These are phyloP conservation scores for Xerocomellus amylosporus DNA, from an alignment of 768 basidiomycete genomes.

Conservation along the genomic window DNA sequence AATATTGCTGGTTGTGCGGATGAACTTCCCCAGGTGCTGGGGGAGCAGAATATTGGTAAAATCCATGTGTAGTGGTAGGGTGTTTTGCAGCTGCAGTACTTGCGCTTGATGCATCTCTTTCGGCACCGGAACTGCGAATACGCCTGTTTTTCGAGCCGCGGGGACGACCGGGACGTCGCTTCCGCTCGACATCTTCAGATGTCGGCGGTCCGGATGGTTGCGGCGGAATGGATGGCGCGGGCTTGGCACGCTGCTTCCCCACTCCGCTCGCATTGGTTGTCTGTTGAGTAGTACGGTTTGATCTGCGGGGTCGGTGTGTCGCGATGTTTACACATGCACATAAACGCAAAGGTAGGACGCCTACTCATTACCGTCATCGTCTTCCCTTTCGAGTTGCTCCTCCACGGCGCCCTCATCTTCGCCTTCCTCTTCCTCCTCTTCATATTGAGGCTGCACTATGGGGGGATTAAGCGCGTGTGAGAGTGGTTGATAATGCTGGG, in stretches of 20 bases:
- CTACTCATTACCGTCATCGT: constrained; percentile 40
- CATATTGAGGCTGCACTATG: constrained; percentile 35
- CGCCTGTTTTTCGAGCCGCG: constrained; percentile 76
- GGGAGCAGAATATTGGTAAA: constrained; percentile 44
- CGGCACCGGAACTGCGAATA: constrained; percentile 34
- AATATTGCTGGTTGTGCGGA: constrained; percentile 72
- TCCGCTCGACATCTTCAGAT: constrained; percentile 43
- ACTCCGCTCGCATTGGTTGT: constrained; percentile 11
- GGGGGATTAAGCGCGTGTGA: constrained; percentile 74
- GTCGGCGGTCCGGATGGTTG: constrained; percentile 16
- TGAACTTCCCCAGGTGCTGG: constrained; percentile 48
- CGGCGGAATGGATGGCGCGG: constrained; percentile 29
- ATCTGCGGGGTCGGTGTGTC: constrained; percentile 17
- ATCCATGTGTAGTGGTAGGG: constrained; percentile 36
- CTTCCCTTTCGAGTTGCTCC: constrained; percentile 56
- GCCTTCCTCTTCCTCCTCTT: constrained; percentile 65
- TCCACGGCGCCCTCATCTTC: constrained; percentile 74
- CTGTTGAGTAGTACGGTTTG: constrained; percentile 20
- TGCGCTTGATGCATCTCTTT: constrained; percentile 21
- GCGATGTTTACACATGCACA: constrained; percentile 6
- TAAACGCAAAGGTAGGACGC: constrained; percentile 16
- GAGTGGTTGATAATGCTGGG: constrained; percentile 77
- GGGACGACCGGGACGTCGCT: constrained; percentile 76
- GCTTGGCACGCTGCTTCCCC: constrained; percentile 22
- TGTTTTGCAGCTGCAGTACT: constrained; percentile 26